phyloP scores from a whole-genome alignment of 768 basidiomycete species.

The Mycena capillaripes region DNA sequence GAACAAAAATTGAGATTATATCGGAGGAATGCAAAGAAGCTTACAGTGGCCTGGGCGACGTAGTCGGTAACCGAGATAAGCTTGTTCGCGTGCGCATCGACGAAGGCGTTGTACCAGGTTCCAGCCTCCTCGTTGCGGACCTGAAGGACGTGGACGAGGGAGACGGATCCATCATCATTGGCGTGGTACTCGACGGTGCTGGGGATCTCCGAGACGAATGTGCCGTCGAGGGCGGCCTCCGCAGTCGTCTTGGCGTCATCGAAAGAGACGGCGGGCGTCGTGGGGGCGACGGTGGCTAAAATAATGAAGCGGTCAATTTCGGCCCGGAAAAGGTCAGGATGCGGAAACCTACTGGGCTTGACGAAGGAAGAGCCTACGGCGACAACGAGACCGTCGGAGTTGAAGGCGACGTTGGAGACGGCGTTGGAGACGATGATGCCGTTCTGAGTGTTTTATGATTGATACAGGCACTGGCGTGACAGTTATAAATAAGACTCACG shows the following conservation, averaged over 20 bases:
- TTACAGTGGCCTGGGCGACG: conserved; percentile 55
- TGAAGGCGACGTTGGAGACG: conserved; percentile 41
- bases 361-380: conserved; percentile 39
- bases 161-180: conserved; percentile 46
- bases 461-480: not conserved
- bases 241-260: conserved; percentile 49
- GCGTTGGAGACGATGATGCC: conserved; percentile 48
- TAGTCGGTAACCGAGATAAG: conserved; percentile 61
- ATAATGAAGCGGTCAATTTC: not conserved
- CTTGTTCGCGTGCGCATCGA: conserved; percentile 59
- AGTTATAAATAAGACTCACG: conserved; percentile 38
- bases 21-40: conserved; percentile 12
- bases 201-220: conserved; percentile 44
- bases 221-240: conserved; percentile 45
- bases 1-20: not conserved
- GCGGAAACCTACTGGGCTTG: conserved; percentile 38
- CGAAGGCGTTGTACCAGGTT: conserved; percentile 64
- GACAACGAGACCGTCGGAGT: conserved; percentile 37
- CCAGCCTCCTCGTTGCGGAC: conserved; percentile 41
- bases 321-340: rapidly evolving
- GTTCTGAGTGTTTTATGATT: conserved; percentile 33
- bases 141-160: conserved; percentile 47
- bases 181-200: conserved; percentile 50
- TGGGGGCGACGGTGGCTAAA: conserved; percentile 32
- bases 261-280: conserved; percentile 45